These are phyloP conservation scores for Globisporangium lucens DNA, from an alignment of 352 stramenopile species.

Conservation along the genomic window DNA sequence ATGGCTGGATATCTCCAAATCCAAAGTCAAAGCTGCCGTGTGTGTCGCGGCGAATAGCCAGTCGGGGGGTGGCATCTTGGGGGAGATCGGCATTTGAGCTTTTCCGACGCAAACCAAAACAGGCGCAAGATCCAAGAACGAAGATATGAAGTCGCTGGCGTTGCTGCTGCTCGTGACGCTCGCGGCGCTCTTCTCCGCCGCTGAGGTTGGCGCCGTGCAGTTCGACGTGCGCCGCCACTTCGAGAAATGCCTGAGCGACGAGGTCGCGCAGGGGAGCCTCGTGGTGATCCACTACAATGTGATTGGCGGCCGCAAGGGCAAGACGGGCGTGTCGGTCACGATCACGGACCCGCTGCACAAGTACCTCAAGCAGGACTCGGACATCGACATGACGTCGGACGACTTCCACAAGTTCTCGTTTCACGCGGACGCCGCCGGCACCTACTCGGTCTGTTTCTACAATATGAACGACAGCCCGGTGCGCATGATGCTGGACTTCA, in stretches of 20 bases:
- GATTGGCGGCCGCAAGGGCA: constrained; percentile 56
- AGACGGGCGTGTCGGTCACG: constrained; percentile 62
- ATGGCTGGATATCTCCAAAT: background rate
- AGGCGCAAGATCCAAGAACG: constrained; percentile 4
- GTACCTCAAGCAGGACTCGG: constrained; percentile 80
- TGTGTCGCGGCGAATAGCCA: background rate
- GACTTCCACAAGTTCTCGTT: constrained; percentile 86
- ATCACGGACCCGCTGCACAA: constrained; percentile 76
- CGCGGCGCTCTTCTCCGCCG: constrained; percentile 9
- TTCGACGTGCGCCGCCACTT: constrained; percentile 66
- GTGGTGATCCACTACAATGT: constrained; percentile 86
- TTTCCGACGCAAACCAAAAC: background rate
- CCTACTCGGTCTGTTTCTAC: constrained; percentile 78
- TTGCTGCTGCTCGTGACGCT: constrained; percentile 34
- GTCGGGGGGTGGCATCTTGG: background rate
- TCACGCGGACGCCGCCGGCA: constrained; percentile 60
- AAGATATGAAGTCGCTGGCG: constrained; percentile 14
- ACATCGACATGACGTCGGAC: constrained; percentile 79
- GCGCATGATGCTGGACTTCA: constrained; percentile 85
- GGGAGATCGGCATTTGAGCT: background rate
- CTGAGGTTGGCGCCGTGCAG: constrained; percentile 48
- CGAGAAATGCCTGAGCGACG: constrained; percentile 85
- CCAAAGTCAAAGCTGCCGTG: background rate
- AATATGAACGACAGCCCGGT: constrained; percentile 73
- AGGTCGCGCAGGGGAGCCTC: constrained; percentile 71